These are phyloP conservation scores for Paraphaeosphaeria minitans DNA, from an alignment of 2,329 filamentous ascomycete genomes.

Conservation along the genomic window DNA sequence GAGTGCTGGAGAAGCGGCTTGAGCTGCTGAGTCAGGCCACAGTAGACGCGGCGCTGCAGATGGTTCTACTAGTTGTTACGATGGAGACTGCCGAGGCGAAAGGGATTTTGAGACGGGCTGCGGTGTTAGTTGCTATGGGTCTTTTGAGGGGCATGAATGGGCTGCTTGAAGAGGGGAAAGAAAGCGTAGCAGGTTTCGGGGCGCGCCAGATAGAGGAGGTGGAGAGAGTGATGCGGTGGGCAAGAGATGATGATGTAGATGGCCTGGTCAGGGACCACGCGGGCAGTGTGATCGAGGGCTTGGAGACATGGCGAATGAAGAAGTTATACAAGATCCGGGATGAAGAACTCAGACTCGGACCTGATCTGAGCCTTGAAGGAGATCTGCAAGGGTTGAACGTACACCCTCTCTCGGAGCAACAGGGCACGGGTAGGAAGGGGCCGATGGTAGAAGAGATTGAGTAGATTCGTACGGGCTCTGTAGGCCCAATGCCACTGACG, in stretches of 20 bases:
- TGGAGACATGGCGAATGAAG: slow-evolving; percentile 66
- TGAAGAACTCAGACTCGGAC: slow-evolving; percentile 25
- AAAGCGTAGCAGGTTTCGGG: slow-evolving; percentile 58
- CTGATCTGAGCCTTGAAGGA: slow-evolving; percentile 39
- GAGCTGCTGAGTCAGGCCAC: slow-evolving; percentile 49
- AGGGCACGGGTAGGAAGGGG: slow-evolving; percentile 47
- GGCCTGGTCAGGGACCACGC: slow-evolving; percentile 71
- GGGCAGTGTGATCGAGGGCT: slow-evolving; percentile 67
- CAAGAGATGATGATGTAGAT: slow-evolving; percentile 69
- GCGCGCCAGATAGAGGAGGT: slow-evolving; percentile 65
- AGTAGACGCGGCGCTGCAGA: slow-evolving; percentile 60
- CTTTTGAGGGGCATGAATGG: slow-evolving; percentile 65
- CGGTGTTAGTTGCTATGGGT: slow-evolving; percentile 66
- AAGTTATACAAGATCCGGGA: slow-evolving; percentile 51
- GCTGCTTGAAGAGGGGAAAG: slow-evolving; percentile 47
- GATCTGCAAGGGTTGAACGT: slow-evolving; percentile 55
- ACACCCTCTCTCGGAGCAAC: slow-evolving; percentile 31
- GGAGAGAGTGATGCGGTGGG: slow-evolving; percentile 65
- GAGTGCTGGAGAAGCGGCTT: slow-evolving; percentile 61
- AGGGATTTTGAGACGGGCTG: slow-evolving; percentile 69
- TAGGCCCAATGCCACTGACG: slow-evolving; percentile 5
- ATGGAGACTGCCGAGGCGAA: slow-evolving; percentile 65
- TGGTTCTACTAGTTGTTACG: slow-evolving; percentile 66
- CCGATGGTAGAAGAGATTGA: slow-evolving; percentile 64
- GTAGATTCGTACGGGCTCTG: slow-evolving; percentile 38